Evolutionary conservation across 1,139 yeast genomes (phyloP), one percentile per base, ranked within the genome.

Genomic region (Ogataea hybrid): DNA sequence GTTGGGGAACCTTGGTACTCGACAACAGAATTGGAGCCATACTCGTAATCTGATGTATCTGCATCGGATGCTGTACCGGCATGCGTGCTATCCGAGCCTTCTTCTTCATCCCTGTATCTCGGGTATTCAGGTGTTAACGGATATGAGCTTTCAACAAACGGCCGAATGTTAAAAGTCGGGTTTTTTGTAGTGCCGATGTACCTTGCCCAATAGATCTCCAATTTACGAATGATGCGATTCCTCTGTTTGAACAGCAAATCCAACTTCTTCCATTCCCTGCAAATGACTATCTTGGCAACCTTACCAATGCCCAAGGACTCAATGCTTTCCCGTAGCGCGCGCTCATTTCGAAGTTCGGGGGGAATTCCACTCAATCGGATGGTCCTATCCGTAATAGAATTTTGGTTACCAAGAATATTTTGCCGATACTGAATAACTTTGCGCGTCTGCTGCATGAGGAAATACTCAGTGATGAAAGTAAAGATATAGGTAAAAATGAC

Each of bases 361-460:
- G 97, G 97, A n/a, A 92, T 87, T 0, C 97, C 97, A 33, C 94
- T 84, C 20, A 92, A 64, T 46, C 94, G 70, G 42, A 92, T 85
- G 0, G 98, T 92, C 56, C 97, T 71, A 68, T 92, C 98, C 0
- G 97, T 89, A 42, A 92, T 77, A 6, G 96, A 84, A 60, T 86
- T 84, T 60, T 90, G 97, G 39, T 81, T 77, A 0, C 97, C 97
- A 51, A 92, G 68, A 59, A 86, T 86, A 50, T 73, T 71, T 60
- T 92, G 98, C 44, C 98, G 74, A 16, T 85, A 81, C 44, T 73
- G 70, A 22, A 90, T 83, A 30, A 92, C 88, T 44, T 74, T 69
- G 47, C 74, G 72, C 0, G 97, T 87, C 53, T 82, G 92, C 25
- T 77, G 69, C 53, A 81, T 73, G 43, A 90, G 62, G 52, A 79